Evolutionary conservation across 2,329 filamentous ascomycete genomes (phyloP).

Genomic region (Paracorniculantispora psalliotae): DNA sequence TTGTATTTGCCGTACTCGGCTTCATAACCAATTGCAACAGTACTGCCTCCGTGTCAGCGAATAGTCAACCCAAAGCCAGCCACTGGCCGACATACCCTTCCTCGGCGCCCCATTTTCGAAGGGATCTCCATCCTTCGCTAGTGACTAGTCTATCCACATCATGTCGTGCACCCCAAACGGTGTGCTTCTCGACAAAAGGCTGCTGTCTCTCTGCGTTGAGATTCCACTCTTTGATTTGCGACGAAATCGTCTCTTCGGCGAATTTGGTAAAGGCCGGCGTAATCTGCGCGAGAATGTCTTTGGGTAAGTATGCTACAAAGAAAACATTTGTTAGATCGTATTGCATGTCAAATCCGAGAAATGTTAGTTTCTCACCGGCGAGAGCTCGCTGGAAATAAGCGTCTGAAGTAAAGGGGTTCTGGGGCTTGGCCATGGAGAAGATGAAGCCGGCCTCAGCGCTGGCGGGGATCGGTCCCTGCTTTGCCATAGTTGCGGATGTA

Average conservation of each 20-base stretch:
- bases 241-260: constrained; percentile 1
- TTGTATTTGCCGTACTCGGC: constrained; percentile 12
- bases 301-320: constrained; percentile 7
- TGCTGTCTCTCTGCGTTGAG: constrained; percentile 13
- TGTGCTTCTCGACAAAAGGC: constrained; percentile 15
- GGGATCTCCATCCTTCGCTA: constrained; percentile 14
- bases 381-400: constrained; percentile 3
- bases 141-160: constrained; percentile 14
- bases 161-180: constrained; percentile 13
- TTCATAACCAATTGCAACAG: constrained; percentile 13
- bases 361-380: neutral
- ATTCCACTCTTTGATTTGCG: constrained; percentile 11
- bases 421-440: constrained; percentile 6
- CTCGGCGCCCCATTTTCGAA: constrained; percentile 12
- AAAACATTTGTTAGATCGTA: neutral
- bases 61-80: neutral
- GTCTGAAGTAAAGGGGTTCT: constrained; percentile 10
- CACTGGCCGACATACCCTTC: constrained; percentile 3
- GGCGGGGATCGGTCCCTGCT: neutral
- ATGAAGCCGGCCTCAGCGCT: constrained; percentile 11
- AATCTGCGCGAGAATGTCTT: neutral
- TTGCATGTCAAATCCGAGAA: neutral
- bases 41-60: neutral
- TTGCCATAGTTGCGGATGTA: neutral
- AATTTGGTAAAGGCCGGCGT: neutral